These are phyloP conservation scores for Penicillium sp. DNA, from an alignment of 2,329 filamentous ascomycete genomes.

Conservation along the genomic window DNA sequence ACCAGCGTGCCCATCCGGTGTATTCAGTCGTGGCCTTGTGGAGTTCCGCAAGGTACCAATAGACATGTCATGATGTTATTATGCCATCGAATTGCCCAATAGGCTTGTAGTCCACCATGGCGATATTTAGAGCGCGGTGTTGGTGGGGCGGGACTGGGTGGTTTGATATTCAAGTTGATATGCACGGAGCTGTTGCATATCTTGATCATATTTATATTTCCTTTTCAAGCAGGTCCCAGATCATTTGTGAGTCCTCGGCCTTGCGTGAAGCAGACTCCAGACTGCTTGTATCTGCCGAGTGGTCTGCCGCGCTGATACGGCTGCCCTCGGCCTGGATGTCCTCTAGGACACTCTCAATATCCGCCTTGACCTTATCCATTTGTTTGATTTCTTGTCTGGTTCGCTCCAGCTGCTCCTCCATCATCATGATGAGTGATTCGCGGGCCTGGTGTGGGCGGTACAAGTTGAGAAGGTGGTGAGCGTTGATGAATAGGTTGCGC, in stretches of 20 bases:
- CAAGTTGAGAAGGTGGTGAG: constrained; percentile 90
- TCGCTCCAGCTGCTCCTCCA: constrained; percentile 78
- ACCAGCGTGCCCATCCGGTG: background rate
- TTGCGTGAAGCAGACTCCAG: constrained; percentile 10
- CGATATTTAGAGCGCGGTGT: background rate
- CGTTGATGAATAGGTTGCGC: constrained; percentile 80
- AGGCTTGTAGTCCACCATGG: background rate
- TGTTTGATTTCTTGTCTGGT: constrained; percentile 74
- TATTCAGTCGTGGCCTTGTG: background rate
- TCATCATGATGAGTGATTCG: constrained; percentile 80
- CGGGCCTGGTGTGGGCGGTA: constrained; percentile 91
- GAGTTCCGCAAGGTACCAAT: background rate
- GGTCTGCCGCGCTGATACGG: constrained; percentile 16
- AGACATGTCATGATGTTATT: background rate
- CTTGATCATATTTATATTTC: constrained; percentile 20
- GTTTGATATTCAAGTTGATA: background rate
- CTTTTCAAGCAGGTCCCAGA: constrained; percentile 44
- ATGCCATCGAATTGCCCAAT: background rate
- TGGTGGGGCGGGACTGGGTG: no score
- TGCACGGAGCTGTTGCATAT: background rate
- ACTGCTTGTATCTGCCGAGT: constrained; percentile 1
- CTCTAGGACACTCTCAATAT: constrained; percentile 52
- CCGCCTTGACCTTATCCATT: constrained; percentile 70
- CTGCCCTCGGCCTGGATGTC: constrained; percentile 34
- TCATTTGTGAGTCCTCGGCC: constrained; percentile 30